Percentiles rank a stretch among this genome's conserved stretches.
Evolutionary conservation across 1,139 yeast species (phyloP).

Genomic region (Scheffersomyces cryptocercus): DNA sequence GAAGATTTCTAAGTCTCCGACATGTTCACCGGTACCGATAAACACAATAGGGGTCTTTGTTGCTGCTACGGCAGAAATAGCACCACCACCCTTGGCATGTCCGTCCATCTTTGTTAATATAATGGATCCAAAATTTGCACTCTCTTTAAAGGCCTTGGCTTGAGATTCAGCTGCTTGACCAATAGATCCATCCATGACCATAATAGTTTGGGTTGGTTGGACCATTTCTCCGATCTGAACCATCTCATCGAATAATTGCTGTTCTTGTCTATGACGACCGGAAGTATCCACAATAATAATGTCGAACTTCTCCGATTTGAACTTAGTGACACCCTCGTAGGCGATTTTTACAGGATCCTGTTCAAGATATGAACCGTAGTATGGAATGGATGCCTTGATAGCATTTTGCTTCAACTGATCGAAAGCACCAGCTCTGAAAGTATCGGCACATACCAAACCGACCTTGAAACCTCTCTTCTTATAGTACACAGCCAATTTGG

Average conservation of each 20-base stretch:
- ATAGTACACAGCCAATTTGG: constrained; percentile 92
- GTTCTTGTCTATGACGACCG: constrained; percentile 96
- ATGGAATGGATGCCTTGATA: constrained; percentile 90
- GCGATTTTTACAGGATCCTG: constrained; percentile 96
- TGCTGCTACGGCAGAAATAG: constrained; percentile 97
- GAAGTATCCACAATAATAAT: constrained; percentile 96
- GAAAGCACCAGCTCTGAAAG: constrained; percentile 99
- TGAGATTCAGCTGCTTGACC: constrained; percentile 99
- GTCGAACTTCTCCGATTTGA: constrained; percentile 89
- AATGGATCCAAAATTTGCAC: constrained; percentile 92
- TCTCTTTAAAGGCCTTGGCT: constrained; percentile 90
- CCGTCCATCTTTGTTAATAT: constrained; percentile 97
- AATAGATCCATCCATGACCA: constrained; percentile 96
- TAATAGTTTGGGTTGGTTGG: constrained; percentile 88
- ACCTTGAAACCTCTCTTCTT: constrained; percentile 92
- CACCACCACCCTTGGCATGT: constrained; percentile 99
- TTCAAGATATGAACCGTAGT: constrained; percentile 91
- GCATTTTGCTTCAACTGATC: constrained; percentile 98
- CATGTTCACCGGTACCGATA: constrained; percentile 98
- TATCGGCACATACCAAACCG: constrained; percentile 97
- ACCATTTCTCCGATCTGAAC: constrained; percentile 85
- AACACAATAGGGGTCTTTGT: constrained; percentile 95
- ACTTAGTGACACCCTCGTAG: constrained; percentile 85
- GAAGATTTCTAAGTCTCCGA: constrained; percentile 88
- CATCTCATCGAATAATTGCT: constrained; percentile 91